A percentile compares a stretch with the other conserved stretches of the same genome.
Evolutionary conservation across 306 rosid genomes (phyloP).

Genomic region (Cyamopsis tetragonoloba): DNA sequence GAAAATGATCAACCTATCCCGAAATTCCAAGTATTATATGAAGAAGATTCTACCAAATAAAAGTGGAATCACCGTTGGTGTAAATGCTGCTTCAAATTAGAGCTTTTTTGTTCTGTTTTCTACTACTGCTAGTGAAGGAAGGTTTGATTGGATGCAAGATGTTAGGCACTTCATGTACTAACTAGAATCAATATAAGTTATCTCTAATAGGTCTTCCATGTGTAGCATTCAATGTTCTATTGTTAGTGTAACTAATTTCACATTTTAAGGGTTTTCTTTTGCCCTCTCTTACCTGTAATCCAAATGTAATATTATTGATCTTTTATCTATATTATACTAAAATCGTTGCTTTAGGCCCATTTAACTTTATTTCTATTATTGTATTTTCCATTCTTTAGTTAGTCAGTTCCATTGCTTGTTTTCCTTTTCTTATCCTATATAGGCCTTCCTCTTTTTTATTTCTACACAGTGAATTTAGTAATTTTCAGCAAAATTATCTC

Average conservation of each 20-base stretch:
- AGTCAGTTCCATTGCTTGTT: no score
- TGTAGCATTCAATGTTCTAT: not conserved
- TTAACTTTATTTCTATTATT: no score
- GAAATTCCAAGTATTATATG: conserved; percentile 86
- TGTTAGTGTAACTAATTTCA: not conserved
- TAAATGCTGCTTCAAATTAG: conserved; percentile 32
- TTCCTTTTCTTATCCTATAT: no score
- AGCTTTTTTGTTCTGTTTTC: not conserved
- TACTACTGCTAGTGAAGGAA: not conserved
- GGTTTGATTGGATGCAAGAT: conserved; percentile 11
- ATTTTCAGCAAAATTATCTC: no score
- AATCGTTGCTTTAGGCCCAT: no score
- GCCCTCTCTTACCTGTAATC: not conserved
- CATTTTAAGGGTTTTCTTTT: no score
- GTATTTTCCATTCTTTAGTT: no score
- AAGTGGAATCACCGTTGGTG: conserved; percentile 60
- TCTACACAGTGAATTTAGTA: no score
- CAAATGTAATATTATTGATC: no score
- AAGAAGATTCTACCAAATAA: conserved; percentile 74
- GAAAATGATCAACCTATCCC: conserved; percentile 69
- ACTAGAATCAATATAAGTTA: not conserved
- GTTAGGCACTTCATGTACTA: conserved; percentile 4
- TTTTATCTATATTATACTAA: no score
- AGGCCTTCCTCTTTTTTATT: no score
- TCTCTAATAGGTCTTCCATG: not conserved